Percentiles rank a stretch among this genome's conserved stretches.
Evolutionary conservation across 2,329 filamentous ascomycete species (phyloP).

Genomic region (Ophiostoma himal-ulmi): DNA sequence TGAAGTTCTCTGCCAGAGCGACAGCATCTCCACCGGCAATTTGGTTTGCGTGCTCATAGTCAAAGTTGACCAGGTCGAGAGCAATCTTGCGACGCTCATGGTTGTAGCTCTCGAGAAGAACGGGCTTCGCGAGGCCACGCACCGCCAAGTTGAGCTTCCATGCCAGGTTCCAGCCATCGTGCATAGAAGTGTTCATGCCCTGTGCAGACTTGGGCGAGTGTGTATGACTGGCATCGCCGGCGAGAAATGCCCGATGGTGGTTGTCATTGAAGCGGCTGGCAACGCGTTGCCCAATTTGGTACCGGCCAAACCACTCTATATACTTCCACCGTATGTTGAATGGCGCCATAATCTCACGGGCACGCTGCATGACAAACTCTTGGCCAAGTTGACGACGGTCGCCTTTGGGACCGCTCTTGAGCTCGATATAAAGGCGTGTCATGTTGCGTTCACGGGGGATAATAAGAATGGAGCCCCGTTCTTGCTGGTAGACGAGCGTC

Average conservation of each 20-base stretch:
- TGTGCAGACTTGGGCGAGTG: constrained; percentile 62
- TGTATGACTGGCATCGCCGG: constrained; percentile 61
- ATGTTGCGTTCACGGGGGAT: constrained; percentile 68
- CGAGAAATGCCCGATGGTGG: constrained; percentile 53
- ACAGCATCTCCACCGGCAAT: constrained; percentile 52
- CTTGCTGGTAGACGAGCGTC: constrained; percentile 61
- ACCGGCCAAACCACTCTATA: constrained; percentile 66
- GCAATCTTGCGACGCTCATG: constrained; percentile 58
- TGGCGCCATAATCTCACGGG: constrained; percentile 53
- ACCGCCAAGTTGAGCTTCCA: constrained; percentile 55
- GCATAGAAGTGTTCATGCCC: constrained; percentile 55
- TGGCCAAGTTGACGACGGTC: constrained; percentile 36
- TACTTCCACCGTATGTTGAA: constrained; percentile 54
- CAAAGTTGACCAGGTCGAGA: constrained; percentile 54
- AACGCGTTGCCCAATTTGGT: constrained; percentile 64
- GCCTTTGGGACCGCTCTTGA: constrained; percentile 37
- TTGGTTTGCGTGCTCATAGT: constrained; percentile 40
- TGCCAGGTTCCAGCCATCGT: constrained; percentile 58
- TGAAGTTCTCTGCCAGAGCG: constrained; percentile 58
- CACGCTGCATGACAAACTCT: constrained; percentile 63
- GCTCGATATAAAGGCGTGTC: constrained; percentile 59
- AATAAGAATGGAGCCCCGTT: constrained; percentile 64
- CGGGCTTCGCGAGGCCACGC: constrained; percentile 49
- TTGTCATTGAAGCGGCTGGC: constrained; percentile 63
- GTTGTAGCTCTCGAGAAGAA: constrained; percentile 56